Evolutionary conservation across 495 filamentous ascomycete genomes (phyloP).

Genomic region (Penicillium soppii): DNA sequence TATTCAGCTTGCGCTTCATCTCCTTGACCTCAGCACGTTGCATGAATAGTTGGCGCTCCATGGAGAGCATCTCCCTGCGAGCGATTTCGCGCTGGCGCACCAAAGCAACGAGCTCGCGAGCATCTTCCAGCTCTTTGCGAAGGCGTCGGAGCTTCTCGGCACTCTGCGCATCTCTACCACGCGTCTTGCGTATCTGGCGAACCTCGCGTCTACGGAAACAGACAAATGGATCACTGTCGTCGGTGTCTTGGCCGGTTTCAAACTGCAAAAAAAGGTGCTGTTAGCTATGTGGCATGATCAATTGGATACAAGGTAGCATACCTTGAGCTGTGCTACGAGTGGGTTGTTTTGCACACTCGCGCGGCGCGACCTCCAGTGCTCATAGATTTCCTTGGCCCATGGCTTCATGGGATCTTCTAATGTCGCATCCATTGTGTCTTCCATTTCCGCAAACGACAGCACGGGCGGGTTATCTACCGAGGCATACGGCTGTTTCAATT

Average conservation of each 20-base stretch:
- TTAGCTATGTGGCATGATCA: slow-evolving; percentile 19
- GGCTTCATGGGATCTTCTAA: slow-evolving; percentile 62
- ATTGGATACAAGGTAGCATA: slow-evolving; percentile 22
- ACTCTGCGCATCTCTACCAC: slow-evolving; percentile 88
- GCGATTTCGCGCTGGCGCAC: slow-evolving; percentile 75
- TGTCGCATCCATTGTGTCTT: slow-evolving; percentile 70
- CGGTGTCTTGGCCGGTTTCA: slow-evolving; percentile 86
- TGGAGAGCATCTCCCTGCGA: slow-evolving; percentile 70
- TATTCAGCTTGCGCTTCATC: slow-evolving; percentile 79
- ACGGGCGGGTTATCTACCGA: slow-evolving; percentile 82
- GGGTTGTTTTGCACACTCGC: slow-evolving; percentile 61
- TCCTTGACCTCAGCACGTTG: slow-evolving; percentile 77
- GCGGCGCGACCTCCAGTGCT: slow-evolving; percentile 81
- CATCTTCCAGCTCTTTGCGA: slow-evolving; percentile 88
- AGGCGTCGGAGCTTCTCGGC: slow-evolving; percentile 91
- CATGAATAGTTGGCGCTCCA: slow-evolving; percentile 76
- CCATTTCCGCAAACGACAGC: slow-evolving; percentile 75
- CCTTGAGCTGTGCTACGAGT: slow-evolving; percentile 74
- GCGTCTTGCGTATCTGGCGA: slow-evolving; percentile 90
- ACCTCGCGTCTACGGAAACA: slow-evolving; percentile 97
- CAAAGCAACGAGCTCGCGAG: slow-evolving; percentile 72
- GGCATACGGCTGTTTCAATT: slow-evolving; percentile 79
- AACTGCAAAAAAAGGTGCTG: slow-evolving; percentile 62
- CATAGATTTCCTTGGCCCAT: slow-evolving; percentile 85
- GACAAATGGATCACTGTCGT: slow-evolving; percentile 95